Evolutionary conservation across 768 basidiomycete genomes (phyloP).

Genomic region (Leccinellum luteum): DNA sequence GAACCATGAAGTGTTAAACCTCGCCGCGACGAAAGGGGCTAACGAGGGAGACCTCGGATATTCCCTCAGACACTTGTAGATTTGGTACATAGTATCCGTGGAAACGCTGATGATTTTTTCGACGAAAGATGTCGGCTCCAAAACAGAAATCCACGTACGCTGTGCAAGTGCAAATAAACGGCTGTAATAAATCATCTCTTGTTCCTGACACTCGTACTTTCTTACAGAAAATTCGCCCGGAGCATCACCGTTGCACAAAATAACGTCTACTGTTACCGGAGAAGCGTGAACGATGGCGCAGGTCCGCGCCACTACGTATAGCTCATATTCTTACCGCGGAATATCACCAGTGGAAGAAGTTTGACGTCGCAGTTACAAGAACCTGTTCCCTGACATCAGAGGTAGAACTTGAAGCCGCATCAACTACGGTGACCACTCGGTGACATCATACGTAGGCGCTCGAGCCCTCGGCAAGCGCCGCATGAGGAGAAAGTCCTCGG

Average conservation of each 20-base stretch:
- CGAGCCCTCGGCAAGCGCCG: constrained; percentile 57
- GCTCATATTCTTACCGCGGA: neutral
- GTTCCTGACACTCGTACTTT: neutral
- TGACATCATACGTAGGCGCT: neutral
- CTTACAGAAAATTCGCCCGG: neutral
- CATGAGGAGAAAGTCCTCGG: constrained; percentile 33
- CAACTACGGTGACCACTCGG: no score
- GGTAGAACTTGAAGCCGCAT: no score
- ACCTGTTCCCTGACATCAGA: no score
- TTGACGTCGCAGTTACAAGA: neutral
- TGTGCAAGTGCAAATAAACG: neutral
- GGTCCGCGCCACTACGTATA: neutral
- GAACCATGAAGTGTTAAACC: neutral
- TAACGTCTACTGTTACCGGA: neutral
- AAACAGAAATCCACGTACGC: neutral
- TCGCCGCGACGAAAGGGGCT: neutral
- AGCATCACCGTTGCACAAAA: neutral
- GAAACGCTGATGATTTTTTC: neutral
- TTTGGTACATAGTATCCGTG: neutral
- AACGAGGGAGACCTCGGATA: neutral
- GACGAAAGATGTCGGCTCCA: neutral
- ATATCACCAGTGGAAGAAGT: neutral
- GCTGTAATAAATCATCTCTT: neutral
- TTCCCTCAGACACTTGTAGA: neutral
- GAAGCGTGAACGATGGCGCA: neutral